Evolutionary conservation across 495 filamentous ascomycete genomes (phyloP).

Genomic region (Penicillium egyptiacum): DNA sequence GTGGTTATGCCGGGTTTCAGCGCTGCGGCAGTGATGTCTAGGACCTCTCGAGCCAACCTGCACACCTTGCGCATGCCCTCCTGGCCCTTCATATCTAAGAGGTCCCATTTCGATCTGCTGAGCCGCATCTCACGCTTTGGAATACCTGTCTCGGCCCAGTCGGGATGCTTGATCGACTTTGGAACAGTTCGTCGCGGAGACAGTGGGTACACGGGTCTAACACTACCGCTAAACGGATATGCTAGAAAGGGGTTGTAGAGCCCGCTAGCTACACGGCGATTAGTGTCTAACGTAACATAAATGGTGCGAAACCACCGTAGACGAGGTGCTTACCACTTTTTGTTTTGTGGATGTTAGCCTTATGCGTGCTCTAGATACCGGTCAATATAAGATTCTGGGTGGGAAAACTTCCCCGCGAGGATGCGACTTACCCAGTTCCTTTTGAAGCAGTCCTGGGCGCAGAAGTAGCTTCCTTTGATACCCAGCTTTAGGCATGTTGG

Average conservation of each 20-base stretch:
- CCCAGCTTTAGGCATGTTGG: slow-evolving; percentile 79
- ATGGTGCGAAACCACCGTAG: slow-evolving; percentile 50
- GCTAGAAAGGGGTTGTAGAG: slow-evolving; percentile 77
- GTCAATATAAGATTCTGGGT: slow-evolving; percentile 52
- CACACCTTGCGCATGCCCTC: slow-evolving; percentile 80
- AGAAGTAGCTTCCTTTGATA: slow-evolving; percentile 78
- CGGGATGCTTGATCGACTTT: slow-evolving; percentile 64
- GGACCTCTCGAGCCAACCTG: slow-evolving; percentile 67
- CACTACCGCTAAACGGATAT: slow-evolving; percentile 67
- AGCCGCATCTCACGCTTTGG: slow-evolving; percentile 63
- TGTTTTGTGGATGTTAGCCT: slow-evolving; percentile 51
- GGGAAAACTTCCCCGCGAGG: slow-evolving; percentile 1
- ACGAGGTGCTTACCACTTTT: slow-evolving; percentile 53
- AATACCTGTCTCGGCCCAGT: slow-evolving; percentile 68
- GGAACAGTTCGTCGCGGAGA: slow-evolving; percentile 63
- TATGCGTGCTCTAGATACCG: slow-evolving; percentile 73
- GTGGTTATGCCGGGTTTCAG: slow-evolving; percentile 73
- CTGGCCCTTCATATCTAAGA: slow-evolving; percentile 63
- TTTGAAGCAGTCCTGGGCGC: slow-evolving; percentile 91
- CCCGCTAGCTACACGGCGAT: slow-evolving; percentile 67
- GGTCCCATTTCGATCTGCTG: slow-evolving; percentile 60
- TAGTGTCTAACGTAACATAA: slow-evolving; percentile 54
- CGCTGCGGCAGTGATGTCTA: slow-evolving; percentile 74
- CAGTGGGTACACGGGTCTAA: slow-evolving; percentile 75
- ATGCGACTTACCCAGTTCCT: slow-evolving; percentile 71